Evolutionary conservation across 2,329 filamentous ascomycete species (phyloP), one percentile per base, ranked within the genome.

Genomic region (Epichloe coenophiala): DNA sequence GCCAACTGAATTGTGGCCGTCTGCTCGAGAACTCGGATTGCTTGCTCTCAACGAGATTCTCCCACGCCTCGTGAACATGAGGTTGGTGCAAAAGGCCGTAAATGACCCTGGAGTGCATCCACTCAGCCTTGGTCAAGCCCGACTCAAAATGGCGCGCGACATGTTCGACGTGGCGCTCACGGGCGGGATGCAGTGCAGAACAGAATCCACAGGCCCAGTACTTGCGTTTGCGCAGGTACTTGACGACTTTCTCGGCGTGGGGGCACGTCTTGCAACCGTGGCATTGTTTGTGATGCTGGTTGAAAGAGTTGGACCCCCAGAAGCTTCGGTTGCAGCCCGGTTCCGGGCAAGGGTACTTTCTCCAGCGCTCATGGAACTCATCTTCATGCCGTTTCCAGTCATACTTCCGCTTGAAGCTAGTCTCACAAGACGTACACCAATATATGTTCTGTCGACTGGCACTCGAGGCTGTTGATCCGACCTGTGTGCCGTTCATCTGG

Each of bases 171-270:
- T 83, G 78, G 50, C 81, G 78, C 60, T 84, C 80, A 56, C 80
- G 77, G 12, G 79, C 78, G 15, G 78, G 74, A 52, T 83, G 73
- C 41, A 84, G 71, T 15, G 75, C 76, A 4, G 77, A 80, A 58
- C 81, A 85, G 64, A 84, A 84, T 27, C 81, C 81, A 56, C 81
- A 85, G 1, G 80, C 81, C 76, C 80, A 85, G 39, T 81, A 79
- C 63, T 78, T 80, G 56, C 80, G 75, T 68, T 83, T 81, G 53
- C 74, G 74, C 54, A 80, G 73, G 49, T 80, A 80, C 58, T 75
- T 75, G 60, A 81, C 78, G 19, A 82, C 78, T 56, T 77, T 77
- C 56, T 82, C 77, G 46, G 80, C 78, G 57, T 83, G 80, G 5
- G 80, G 80, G 55, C 80, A 83, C 4, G 78, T 79, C 59, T 78